A percentile compares a stretch with the other conserved stretches of the same genome.
phyloP scores from a whole-genome alignment of 1,139 yeast genomes.

The Geotrichum histeridarum region DNA sequence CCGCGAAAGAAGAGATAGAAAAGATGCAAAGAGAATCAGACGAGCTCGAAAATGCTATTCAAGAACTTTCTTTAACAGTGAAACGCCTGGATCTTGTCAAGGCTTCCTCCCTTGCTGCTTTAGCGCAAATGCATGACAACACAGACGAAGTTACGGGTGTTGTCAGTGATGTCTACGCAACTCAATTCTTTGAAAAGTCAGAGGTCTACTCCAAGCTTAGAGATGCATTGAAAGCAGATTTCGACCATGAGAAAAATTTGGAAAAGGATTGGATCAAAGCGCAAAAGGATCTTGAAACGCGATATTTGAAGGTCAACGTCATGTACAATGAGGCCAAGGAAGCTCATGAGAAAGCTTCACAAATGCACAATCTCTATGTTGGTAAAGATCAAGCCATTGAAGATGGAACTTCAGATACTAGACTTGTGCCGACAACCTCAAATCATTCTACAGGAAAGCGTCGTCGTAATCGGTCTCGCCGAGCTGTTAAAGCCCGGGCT shows the following conservation, averaged over 20 bases:
- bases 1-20: not conserved
- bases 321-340: constrained; percentile 32
- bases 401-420: constrained; percentile 1
- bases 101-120: constrained; percentile 22
- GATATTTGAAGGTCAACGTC: constrained; percentile 32
- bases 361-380: not conserved
- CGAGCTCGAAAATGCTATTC: constrained; percentile 40
- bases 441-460: not conserved
- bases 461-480: constrained; percentile 8
- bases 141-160: constrained; percentile 27
- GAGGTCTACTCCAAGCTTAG: constrained; percentile 24
- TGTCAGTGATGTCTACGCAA: constrained; percentile 23
- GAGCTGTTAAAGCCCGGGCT: constrained; percentile 5
- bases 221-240: constrained; percentile 26
- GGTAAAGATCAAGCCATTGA: not conserved
- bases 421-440: not conserved
- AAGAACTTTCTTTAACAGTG: constrained; percentile 26
- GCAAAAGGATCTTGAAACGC: constrained; percentile 34
- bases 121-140: constrained; percentile 21
- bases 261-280: constrained; percentile 34
- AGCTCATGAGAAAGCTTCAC: constrained; percentile 23
- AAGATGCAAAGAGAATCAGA: not conserved
- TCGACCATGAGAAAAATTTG: constrained; percentile 25
- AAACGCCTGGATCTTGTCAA: constrained; percentile 22
- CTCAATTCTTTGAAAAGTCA: constrained; percentile 23